A percentile compares a stretch with the other conserved stretches of the same genome.
These are phyloP conservation scores for Cryptosporidium xiaoi DNA, from an alignment of 169 alveolate genomes.

Conservation along the genomic window DNA sequence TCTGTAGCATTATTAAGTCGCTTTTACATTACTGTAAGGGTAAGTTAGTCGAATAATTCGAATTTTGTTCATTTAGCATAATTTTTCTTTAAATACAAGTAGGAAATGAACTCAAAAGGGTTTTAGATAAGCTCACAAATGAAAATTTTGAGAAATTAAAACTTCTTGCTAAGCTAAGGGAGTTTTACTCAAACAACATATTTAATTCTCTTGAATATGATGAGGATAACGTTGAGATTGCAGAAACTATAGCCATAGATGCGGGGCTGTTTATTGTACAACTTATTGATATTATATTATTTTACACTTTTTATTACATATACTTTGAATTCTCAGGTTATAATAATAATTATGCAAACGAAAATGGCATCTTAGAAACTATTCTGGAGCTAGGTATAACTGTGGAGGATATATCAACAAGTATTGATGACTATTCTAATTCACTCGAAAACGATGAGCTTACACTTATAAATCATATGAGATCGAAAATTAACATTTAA, in stretches of 20 bases:
- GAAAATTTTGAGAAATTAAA: constrained; percentile 10
- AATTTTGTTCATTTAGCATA: background rate
- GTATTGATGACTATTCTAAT: constrained; percentile 36
- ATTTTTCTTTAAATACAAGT: background rate
- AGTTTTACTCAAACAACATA: constrained; percentile 18
- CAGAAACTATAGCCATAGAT: constrained; percentile 31
- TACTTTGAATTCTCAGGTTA: background rate
- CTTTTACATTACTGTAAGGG: constrained; percentile 45
- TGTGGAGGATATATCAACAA: constrained; percentile 14
- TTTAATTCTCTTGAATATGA: constrained; percentile 5
- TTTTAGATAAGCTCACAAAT: constrained; percentile 14
- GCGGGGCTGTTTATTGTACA: constrained; percentile 64
- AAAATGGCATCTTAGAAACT: background rate
- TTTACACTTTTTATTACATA: constrained; percentile 8
- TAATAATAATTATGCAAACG: background rate
- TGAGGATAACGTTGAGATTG: constrained; percentile 25
- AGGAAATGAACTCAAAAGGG: constrained; percentile 26
- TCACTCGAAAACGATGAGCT: constrained; percentile 13
- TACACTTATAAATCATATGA: background rate
- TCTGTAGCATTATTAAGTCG: constrained; percentile 56
- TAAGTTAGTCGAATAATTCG: constrained; percentile 4
- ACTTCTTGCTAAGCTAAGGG: constrained; percentile 7
- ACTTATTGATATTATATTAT: constrained; percentile 30
- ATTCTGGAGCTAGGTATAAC: constrained; percentile 1
- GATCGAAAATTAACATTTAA: constrained; percentile 1